A percentile compares a stretch with the other conserved stretches of the same genome.
Evolutionary conservation across 1,284 basidiomycete genomes (phyloP).

Genomic region (Pterula multifida): DNA sequence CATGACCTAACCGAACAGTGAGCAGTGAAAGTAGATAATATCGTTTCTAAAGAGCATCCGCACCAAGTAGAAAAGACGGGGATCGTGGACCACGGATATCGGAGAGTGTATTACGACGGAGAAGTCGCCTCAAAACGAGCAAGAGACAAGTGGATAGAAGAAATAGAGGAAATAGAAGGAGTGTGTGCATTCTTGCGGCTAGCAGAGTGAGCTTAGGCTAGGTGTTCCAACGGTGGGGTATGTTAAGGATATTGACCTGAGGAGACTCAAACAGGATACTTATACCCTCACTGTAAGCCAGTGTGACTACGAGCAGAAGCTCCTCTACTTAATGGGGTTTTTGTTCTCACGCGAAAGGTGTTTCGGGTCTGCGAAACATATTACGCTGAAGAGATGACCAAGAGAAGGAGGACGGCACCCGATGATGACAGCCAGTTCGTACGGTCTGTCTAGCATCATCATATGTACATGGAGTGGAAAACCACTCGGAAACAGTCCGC

Average conservation of each 20-base stretch:
- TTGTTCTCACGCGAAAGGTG: background rate
- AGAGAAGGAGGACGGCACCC: background rate
- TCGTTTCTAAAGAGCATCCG: background rate
- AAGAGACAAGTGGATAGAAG: background rate
- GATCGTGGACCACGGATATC: constrained; percentile 7
- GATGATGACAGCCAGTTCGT: background rate
- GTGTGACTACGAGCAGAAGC: background rate
- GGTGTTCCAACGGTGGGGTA: background rate
- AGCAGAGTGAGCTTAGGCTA: background rate
- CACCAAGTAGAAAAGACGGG: constrained; percentile 8
- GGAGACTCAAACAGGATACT: background rate
- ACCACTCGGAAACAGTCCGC: too few relatives aligned
- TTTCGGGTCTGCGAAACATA: background rate
- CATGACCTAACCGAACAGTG: constrained; percentile 13
- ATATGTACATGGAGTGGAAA: too few relatives aligned
- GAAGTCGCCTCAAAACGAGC: background rate
- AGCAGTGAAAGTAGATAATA: background rate
- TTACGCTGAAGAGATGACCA: background rate
- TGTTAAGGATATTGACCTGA: too few relatives aligned
- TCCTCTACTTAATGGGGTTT: background rate
- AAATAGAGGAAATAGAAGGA: background rate
- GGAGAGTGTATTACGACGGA: background rate
- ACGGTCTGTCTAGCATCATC: too few relatives aligned
- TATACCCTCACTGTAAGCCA: background rate
- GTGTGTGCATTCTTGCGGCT: background rate